Conservation (phyloP, 73 alveolate genomes). For the Uronychia binucleata region DNA sequence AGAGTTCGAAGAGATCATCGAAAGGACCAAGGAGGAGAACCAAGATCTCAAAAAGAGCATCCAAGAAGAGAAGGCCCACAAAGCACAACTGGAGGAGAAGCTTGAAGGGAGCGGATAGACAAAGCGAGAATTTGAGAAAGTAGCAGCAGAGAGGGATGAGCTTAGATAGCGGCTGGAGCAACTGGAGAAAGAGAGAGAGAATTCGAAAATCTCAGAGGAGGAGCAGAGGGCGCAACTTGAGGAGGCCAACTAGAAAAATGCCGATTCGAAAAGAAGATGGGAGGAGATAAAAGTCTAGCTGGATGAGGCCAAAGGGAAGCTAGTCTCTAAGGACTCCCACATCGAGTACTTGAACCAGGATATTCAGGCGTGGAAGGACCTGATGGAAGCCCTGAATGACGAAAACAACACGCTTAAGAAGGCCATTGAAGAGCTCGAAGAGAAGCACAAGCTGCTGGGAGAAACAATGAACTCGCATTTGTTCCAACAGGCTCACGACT, state of each 20-base stretch:
- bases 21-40: neutral
- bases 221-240: neutral
- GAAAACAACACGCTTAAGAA: conserved; percentile 23
- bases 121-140: neutral
- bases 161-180: neutral
- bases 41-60: neutral
- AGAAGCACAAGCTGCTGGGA: conserved; percentile 41
- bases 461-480: conserved; percentile 51
- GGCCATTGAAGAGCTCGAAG: conserved; percentile 39
- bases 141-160: neutral
- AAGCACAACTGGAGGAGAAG: neutral
- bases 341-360: conserved; percentile 1
- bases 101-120: no score
- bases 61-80: neutral
- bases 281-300: neutral
- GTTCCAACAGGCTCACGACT: conserved; percentile 44
- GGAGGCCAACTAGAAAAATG: no score
- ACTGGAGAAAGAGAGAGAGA: neutral
- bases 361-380: conserved; percentile 4
- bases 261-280: neutral
- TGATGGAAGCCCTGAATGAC: neutral
- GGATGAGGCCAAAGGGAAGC: neutral
- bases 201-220: neutral
- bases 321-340: neutral
- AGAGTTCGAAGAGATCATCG: neutral